phyloP scores from a whole-genome alignment of 257 asterid genomes.

The Nicotiana knightiana region DNA sequence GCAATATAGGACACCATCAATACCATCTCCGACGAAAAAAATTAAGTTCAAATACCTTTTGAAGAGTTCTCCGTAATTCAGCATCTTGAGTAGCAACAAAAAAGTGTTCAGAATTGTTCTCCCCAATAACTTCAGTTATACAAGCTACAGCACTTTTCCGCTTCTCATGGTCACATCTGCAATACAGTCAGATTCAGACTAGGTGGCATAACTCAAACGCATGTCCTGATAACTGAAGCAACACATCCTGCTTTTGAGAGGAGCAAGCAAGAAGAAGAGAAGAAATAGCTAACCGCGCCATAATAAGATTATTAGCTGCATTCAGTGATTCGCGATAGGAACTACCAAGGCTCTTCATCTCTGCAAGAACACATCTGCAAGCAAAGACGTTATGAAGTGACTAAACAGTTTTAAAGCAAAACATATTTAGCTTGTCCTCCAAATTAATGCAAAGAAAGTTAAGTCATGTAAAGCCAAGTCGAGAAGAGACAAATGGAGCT shows the following conservation, averaged over 20 bases:
- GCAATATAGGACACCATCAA: background rate
- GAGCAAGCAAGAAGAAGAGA: background rate
- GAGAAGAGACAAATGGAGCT: background rate
- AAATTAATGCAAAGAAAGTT: background rate
- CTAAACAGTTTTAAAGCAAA: background rate
- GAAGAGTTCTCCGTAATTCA: slow-evolving; percentile 58
- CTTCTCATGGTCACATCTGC: slow-evolving; percentile 84
- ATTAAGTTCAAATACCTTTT: slow-evolving; percentile 46
- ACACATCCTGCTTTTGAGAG: too few relatives aligned
- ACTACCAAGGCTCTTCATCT: slow-evolving; percentile 72
- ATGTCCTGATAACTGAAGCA: background rate
- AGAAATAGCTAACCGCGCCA: slow-evolving; percentile 50
- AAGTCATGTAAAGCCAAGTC: background rate
- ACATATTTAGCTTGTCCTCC: background rate
- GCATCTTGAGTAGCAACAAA: slow-evolving; percentile 94
- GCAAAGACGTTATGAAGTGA: background rate
- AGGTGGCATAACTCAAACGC: slow-evolving; percentile 7
- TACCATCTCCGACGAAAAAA: background rate
- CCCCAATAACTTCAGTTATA: slow-evolving; percentile 73
- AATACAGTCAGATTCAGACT: slow-evolving; percentile 8
- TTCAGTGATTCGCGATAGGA: slow-evolving; percentile 43
- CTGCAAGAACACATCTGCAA: slow-evolving; percentile 78
- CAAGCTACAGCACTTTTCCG: slow-evolving; percentile 65
- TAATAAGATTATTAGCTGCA: slow-evolving; percentile 60
- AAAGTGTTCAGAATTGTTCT: slow-evolving; percentile 67